Base-by-base conservation (phyloP, 805 yeast genomes). In the Isabelozyma pseudorhagii region DNA sequence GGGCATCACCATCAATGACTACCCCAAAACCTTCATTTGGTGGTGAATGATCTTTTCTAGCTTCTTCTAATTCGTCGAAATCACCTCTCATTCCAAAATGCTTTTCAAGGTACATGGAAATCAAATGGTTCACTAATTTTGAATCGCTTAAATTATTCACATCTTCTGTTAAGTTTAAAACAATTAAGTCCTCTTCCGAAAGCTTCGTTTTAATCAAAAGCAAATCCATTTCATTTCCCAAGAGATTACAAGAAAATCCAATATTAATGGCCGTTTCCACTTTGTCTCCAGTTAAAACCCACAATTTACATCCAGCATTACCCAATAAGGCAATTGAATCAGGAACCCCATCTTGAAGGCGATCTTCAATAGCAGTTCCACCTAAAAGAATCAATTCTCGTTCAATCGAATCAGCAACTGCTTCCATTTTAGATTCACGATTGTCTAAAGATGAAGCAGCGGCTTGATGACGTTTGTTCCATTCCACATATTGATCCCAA, bases 191-290 rank as follows among this genome's bases (percentile, higher is more conserved):
- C 21, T 63, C 68, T 1, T 54, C 55, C 46, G 57, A 57, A 11
- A 68, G 46, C 4, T 64, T 60, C 1, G 71, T 60, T 50, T 71
- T 82, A 46, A 87, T 67, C 9, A 88, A 82, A 46, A 88, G 64
- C 25, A 88, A 68, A 57, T 88, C 85, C 96, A 88, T 87, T 44
- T 85, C 88, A 54, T 79, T 85, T 48, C 84, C 85, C 49, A 88
- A 72, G 48, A 88, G 70, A 59, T 88, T 88, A 78, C 96, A 88
- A 2, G 92, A 85, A 62, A 88, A 88, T 3, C 94, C 96, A 72
- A 88, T 88, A 60, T 88, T 88, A 57, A 88, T 87, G 10, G 94
- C 96, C 31, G 96, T 88, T 67, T 88, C 96, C n/a, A 88, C 89
- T 66, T 86, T 87, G 66, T 88, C 96, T 69, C 96, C 96, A 3